Percentiles rank a stretch among this genome's conserved stretches.
Evolutionary conservation across 139 green algal species (phyloP).

Genomic region (Auxenochlorella pyrenoidosa): DNA sequence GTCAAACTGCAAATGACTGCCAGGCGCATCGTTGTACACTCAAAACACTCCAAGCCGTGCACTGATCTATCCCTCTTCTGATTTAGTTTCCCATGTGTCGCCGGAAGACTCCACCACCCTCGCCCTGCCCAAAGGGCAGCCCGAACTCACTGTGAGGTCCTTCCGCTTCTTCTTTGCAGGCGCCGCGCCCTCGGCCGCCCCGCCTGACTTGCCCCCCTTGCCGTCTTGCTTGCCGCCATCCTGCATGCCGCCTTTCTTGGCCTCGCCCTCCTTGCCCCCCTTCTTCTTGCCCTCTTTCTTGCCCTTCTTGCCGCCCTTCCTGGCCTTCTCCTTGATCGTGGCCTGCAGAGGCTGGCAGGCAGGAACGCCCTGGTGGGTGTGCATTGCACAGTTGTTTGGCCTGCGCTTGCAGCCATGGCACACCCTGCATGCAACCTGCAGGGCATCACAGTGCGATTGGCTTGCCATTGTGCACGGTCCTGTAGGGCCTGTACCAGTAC

Average conservation of each 20-base stretch:
- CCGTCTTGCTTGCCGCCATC: constrained; percentile 69
- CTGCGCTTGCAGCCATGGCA: neutral
- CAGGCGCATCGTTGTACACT: too few species aligned
- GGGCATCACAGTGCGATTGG: too few species aligned
- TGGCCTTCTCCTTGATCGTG: constrained; percentile 67
- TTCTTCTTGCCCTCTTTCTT: constrained; percentile 32
- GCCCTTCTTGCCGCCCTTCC: constrained; percentile 16
- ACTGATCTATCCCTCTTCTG: neutral
- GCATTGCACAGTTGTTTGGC: neutral
- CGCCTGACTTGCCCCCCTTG: constrained; percentile 57
- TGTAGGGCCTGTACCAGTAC: too few species aligned
- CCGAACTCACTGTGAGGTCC: constrained; percentile 76
- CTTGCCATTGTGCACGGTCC: too few species aligned
- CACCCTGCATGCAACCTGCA: neutral
- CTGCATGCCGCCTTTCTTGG: constrained; percentile 51
- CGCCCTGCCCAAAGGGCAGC: neutral
- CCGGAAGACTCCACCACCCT: too few species aligned
- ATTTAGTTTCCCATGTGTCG: too few species aligned
- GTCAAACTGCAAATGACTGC: too few species aligned
- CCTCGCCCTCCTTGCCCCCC: constrained; percentile 72
- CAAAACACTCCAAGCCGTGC: too few species aligned
- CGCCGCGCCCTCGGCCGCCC: neutral
- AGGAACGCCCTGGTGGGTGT: neutral
- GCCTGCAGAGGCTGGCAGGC: constrained; percentile 45
- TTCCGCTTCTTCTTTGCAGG: constrained; percentile 81